These are phyloP conservation scores for Strobilomyces dryophilus DNA, from an alignment of 768 basidiomycete genomes.

Conservation along the genomic window DNA sequence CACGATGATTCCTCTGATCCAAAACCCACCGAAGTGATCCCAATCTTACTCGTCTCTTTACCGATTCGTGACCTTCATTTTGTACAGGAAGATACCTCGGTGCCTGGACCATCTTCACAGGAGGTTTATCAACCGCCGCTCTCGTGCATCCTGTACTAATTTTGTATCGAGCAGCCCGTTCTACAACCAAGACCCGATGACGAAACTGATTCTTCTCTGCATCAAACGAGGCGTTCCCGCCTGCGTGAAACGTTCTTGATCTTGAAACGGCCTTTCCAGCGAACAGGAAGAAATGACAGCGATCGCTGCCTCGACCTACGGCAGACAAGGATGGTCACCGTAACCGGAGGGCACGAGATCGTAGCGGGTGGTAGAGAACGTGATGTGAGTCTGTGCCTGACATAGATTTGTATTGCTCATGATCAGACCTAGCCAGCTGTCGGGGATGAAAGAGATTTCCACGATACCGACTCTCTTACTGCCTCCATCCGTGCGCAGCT, in stretches of 20 bases:
- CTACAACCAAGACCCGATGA: background rate
- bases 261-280: background rate
- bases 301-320: background rate
- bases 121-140: background rate
- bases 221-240: background rate
- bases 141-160: background rate
- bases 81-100: background rate
- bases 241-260: background rate
- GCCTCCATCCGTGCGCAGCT: background rate
- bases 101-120: background rate
- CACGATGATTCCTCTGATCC: background rate
- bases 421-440: background rate
- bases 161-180: background rate
- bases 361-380: background rate
- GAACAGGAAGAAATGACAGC: background rate
- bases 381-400: background rate
- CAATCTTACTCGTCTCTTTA: background rate
- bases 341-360: background rate
- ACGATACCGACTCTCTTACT: background rate
- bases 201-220: background rate
- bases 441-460: background rate
- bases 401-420: background rate
- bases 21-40: background rate
- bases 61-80: background rate
- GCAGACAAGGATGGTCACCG: background rate